Conservation (phyloP, 345 rosid species). For the Euphorbia lathyris region DNA sequence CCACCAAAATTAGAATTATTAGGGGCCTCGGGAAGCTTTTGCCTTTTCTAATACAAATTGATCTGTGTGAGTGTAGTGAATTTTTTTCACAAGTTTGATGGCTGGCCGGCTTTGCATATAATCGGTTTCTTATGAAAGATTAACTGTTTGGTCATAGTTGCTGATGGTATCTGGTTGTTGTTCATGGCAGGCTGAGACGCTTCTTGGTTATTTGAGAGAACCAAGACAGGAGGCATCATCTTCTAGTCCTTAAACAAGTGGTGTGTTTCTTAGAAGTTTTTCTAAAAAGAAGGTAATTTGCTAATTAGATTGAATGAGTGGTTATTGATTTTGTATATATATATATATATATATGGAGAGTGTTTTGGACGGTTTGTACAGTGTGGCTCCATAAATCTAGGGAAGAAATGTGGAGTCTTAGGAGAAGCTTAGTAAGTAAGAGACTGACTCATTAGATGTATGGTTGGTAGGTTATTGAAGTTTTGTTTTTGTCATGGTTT, state of each 20-base stretch:
- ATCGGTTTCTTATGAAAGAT: not conserved
- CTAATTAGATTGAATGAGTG: conserved; percentile 14
- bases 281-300: conserved; percentile 18
- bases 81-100: no score
- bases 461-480: conserved; percentile 29
- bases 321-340: conserved; percentile 40
- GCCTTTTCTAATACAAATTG: no score
- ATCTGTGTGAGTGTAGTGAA: not conserved
- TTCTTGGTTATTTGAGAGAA: conserved; percentile 68
- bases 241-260: conserved; percentile 43
- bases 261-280: not conserved
- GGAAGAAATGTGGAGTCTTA: conserved; percentile 18
- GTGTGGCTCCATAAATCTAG: conserved; percentile 35
- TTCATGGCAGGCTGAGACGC: conserved; percentile 81
- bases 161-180: conserved; percentile 11
- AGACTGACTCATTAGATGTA: conserved; percentile 43
- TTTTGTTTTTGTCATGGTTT: conserved; percentile 2
- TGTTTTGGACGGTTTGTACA: conserved; percentile 52
- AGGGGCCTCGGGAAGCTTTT: no score
- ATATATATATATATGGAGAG: conserved; percentile 46
- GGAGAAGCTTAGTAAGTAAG: conserved; percentile 26
- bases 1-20: no score
- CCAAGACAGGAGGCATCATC: conserved; percentile 60
- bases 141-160: not conserved
- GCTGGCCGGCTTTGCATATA: no score